These are phyloP conservation scores for Rosa lucieae DNA, from an alignment of 306 rosid species.

Conservation along the genomic window DNA sequence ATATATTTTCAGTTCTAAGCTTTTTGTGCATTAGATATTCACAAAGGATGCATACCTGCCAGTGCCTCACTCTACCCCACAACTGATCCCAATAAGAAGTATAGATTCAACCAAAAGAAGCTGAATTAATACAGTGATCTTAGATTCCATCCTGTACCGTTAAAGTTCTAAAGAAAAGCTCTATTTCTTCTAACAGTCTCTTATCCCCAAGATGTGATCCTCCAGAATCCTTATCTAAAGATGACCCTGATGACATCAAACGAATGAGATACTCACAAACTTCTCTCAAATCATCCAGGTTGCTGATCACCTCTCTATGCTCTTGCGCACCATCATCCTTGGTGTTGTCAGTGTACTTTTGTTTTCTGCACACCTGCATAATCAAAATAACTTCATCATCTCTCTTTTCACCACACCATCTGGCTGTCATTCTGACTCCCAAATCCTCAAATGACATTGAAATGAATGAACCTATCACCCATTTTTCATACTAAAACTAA, in stretches of 20 bases:
- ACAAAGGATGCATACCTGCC: not conserved
- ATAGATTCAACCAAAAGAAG: too few relatives aligned
- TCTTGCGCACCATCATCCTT: slow-evolving; percentile 34
- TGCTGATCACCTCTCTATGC: slow-evolving; percentile 29
- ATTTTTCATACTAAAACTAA: not conserved
- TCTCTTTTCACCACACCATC: not conserved
- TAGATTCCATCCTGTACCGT: slow-evolving; percentile 37
- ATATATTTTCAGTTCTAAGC: not conserved
- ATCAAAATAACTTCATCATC: slow-evolving; percentile 12
- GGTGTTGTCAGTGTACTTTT: slow-evolving; percentile 38
- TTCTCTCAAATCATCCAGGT: slow-evolving; percentile 47
- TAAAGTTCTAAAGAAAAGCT: slow-evolving; percentile 53
- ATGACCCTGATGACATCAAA: slow-evolving; percentile 61
- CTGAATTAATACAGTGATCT: not conserved
- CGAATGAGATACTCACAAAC: slow-evolving; percentile 54
- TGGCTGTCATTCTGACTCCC: not conserved
- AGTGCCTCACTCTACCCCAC: too few relatives aligned
- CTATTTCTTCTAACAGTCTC: slow-evolving; percentile 62
- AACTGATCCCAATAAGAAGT: too few relatives aligned
- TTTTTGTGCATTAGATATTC: not conserved
- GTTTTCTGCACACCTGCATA: slow-evolving; percentile 70
- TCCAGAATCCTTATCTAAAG: slow-evolving; percentile 31
- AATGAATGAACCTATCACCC: not conserved
- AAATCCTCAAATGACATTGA: not conserved
- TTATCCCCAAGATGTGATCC: slow-evolving; percentile 35